A percentile compares a stretch with the other conserved stretches of the same genome.
Evolutionary conservation across 768 basidiomycete genomes (phyloP).

Genomic region (Tulasnella sp.): DNA sequence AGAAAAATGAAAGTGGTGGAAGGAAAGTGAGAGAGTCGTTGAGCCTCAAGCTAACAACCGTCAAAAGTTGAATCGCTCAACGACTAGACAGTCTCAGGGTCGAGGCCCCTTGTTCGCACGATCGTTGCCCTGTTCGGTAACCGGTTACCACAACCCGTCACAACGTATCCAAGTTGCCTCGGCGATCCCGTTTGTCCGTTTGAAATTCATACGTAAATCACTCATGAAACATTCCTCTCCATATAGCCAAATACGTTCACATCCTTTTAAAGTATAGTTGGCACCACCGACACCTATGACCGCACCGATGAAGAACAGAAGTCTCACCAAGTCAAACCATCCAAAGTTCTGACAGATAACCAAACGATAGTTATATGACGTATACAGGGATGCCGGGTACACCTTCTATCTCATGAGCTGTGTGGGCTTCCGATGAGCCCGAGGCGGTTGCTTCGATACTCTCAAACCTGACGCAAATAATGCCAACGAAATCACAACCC

Average conservation of each 20-base stretch:
- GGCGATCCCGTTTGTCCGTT: background rate
- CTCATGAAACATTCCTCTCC: no score
- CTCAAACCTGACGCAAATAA: no score
- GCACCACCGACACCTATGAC: no score
- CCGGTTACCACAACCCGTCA: background rate
- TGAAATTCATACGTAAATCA: background rate
- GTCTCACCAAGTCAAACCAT: no score
- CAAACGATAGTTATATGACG: no score
- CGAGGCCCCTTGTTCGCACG: background rate
- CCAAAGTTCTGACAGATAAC: no score
- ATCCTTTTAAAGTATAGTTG: background rate
- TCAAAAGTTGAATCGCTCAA: background rate
- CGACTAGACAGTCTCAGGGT: background rate
- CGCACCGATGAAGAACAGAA: no score
- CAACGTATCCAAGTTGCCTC: background rate
- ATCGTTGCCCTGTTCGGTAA: background rate
- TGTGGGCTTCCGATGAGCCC: no score
- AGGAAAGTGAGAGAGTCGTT: conserved; percentile 1
- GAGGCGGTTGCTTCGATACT: no score
- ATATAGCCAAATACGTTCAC: background rate
- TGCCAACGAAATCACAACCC: no score
- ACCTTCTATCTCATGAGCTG: no score
- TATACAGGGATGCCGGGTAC: no score
- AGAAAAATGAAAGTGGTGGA: conserved; percentile 5
- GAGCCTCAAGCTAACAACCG: background rate